Base-by-base conservation (phyloP, 1,284 basidiomycete genomes). In the Tilletia indica region DNA sequence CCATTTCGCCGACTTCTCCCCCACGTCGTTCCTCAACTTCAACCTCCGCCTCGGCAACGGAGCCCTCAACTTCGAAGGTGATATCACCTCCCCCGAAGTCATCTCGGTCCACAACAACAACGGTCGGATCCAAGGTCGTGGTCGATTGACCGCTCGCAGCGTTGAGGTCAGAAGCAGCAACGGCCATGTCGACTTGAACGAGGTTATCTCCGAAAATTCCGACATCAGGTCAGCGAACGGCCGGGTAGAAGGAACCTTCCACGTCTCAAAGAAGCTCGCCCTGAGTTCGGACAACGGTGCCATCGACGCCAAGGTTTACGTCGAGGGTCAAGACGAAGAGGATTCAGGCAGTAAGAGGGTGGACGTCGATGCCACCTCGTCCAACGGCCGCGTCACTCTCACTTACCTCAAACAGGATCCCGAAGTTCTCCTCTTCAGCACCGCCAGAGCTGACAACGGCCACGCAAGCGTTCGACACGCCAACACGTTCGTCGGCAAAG, bases 1-100 rank as follows among this genome's bases (percentile, higher is more conserved):
- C 36, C 61, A 39, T 36, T 25, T 42, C 61, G 31, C 61, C 61
- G 61, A 64, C 36, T 36, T 64, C 34, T 25, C 25, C 61, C 16
- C 34, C 12, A 21, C 56, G 4, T 25, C 56, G n/a, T 38, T 19
- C 36, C 25, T 9, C 36, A 6, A 4, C 61, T 39, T 64, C 31
- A 19, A 54, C 19, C 19, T 54, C 19, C 61, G 34, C 11, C 36
- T 36, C 61, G 31, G 19, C 31, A 64, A 64, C 34, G 61, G 61
- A 8, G 61, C 61, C 31, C 36, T 64, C 61, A 19, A 42, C 25
- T 64, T 64, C 61, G 38, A 64, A 39, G 61, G 61, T 36, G 61
- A 21, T 36, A 2, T 64, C 9, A 34, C 4, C 25, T 31, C 36
- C 12, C 16, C 61, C 25, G 61, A 64, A 6, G 16, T 19, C 34